These are phyloP conservation scores for Jaltomata sinuosa DNA, from an alignment of 257 asterid species.

Conservation along the genomic window DNA sequence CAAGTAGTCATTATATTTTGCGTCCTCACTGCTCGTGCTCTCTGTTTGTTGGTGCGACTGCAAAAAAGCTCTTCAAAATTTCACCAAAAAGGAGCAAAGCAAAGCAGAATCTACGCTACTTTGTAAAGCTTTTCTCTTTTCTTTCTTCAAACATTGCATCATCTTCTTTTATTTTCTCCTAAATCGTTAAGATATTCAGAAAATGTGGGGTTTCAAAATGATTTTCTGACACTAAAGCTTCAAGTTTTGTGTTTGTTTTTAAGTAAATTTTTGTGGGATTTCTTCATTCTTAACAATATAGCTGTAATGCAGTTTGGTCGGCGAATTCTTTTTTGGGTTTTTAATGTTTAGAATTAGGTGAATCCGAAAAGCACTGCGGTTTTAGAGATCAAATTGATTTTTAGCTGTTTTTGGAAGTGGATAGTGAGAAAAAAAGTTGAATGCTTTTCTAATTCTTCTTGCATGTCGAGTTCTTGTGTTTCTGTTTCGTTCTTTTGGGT, in stretches of 20 bases:
- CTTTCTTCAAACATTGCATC: neutral
- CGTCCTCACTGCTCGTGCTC: neutral
- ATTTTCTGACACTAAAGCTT: neutral
- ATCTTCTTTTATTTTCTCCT: neutral
- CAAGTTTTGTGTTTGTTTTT: neutral
- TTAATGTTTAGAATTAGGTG: neutral
- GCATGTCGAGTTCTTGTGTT: neutral
- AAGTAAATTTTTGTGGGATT: neutral
- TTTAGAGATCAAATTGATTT: neutral
- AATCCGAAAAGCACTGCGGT: neutral
- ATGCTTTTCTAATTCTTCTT: neutral
- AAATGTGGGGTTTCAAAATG: neutral
- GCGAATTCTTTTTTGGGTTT: neutral
- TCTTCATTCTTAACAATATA: neutral
- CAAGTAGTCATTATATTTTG: too few species aligned
- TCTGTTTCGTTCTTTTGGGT: neutral
- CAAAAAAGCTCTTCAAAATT: neutral
- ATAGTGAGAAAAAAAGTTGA: neutral
- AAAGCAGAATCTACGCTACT: neutral
- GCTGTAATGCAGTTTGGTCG: neutral
- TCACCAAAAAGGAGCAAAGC: neutral
- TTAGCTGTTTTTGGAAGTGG: neutral
- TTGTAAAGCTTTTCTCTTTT: neutral
- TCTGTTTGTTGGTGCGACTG: neutral
- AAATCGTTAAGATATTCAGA: neutral